Evolutionary conservation across 768 basidiomycete genomes (phyloP).

Genomic region (Leccinellum luteum): DNA sequence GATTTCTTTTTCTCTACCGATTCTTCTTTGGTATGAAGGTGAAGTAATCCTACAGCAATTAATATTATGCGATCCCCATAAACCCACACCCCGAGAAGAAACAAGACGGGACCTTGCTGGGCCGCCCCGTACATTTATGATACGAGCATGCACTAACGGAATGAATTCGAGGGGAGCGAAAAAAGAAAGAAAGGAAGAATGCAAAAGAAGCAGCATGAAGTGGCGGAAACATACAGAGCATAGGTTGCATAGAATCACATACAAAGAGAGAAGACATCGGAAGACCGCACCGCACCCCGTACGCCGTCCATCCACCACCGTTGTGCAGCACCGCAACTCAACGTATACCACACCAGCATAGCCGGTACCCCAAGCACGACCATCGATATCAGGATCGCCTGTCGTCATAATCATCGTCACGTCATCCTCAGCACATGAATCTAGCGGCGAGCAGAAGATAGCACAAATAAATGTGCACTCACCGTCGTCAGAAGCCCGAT

Average conservation of each 20-base stretch:
- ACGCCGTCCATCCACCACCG: slow-evolving; percentile 14
- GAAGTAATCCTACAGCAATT: not conserved
- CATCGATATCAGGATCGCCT: slow-evolving; percentile 22
- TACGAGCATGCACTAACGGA: not conserved
- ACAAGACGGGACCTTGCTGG: no score
- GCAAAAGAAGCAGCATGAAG: slow-evolving; percentile 3
- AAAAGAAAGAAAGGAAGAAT: not conserved
- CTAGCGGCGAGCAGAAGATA: not conserved
- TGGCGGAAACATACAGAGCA: not conserved
- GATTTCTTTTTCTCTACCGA: not conserved
- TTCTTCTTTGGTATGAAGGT: not conserved
- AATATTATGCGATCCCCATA: not conserved
- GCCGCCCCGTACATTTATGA: not conserved
- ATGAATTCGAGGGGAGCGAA: not conserved
- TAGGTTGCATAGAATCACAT: not conserved
- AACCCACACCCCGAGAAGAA: no score
- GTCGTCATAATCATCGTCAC: not conserved
- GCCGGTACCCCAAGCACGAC: slow-evolving; percentile 17
- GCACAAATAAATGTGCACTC: not conserved
- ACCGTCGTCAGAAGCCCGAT: slow-evolving; percentile 21
- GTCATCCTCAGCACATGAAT: not conserved
- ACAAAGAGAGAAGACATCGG: not conserved
- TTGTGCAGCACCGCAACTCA: not conserved
- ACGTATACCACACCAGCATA: slow-evolving; percentile 20
- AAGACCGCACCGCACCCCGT: not conserved